phyloP scores from a whole-genome alignment of 1,284 basidiomycete species.

The Microbotryum lychnidis-dioicae region DNA sequence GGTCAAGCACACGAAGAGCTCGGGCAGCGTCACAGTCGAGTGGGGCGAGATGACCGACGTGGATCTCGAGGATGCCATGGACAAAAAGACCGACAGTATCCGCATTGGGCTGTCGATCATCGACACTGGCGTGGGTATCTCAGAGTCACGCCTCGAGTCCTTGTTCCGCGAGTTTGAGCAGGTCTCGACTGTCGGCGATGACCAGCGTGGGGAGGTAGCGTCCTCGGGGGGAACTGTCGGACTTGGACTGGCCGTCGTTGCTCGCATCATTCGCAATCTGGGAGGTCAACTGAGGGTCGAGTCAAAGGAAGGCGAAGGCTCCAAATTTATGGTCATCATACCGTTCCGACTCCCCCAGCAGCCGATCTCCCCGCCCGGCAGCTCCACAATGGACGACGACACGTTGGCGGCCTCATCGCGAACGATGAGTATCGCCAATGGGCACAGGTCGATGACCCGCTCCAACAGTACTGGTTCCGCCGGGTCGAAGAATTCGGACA shows the following conservation, averaged over 20 bases:
- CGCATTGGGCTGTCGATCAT: conserved; percentile 46
- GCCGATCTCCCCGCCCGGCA: not conserved
- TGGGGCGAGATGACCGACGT: conserved; percentile 33
- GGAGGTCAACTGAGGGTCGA: conserved; percentile 43
- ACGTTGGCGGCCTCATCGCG: conserved; percentile 2
- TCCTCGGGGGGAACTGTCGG: conserved; percentile 11
- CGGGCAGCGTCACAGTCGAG: conserved; percentile 44
- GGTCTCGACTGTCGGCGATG: conserved; percentile 42
- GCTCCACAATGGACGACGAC: not conserved
- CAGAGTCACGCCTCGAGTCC: conserved; percentile 60
- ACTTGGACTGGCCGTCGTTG: conserved; percentile 41
- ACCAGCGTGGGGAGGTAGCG: conserved; percentile 8
- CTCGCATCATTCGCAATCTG: conserved; percentile 41
- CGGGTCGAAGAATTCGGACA: conserved; percentile 19
- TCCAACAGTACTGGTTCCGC: conserved; percentile 5
- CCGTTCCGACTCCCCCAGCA: conserved; percentile 36
- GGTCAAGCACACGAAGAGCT: conserved; percentile 61
- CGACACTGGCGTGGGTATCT: conserved; percentile 52
- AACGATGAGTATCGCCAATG: not conserved
- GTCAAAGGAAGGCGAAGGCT: conserved; percentile 40
- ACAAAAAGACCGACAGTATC: conserved; percentile 44
- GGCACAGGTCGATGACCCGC: not conserved
- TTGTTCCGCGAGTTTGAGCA: conserved; percentile 84
- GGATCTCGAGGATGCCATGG: conserved; percentile 24
- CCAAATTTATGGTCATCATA: conserved; percentile 41